Evolutionary conservation across 805 yeast genomes (phyloP), one percentile per base, ranked within the genome.

Genomic region (Nakazawaea peltata): DNA sequence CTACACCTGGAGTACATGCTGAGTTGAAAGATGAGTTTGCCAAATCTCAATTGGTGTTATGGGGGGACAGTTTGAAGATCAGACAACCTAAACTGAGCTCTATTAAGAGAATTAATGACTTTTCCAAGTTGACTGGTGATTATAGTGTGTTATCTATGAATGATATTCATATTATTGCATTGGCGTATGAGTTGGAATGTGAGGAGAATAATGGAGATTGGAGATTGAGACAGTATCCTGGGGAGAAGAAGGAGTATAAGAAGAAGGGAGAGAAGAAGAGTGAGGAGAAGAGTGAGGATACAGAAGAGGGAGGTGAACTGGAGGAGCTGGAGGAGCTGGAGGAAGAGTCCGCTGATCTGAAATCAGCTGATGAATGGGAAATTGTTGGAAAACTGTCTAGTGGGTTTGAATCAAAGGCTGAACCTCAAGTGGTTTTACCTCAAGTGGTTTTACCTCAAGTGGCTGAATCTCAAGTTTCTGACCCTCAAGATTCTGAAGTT

Each of bases 71-170:
- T 11, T 61, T 92, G 34, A 61, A 63, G 37, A 63, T 81, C 12
- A 72, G 87, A 57, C 97, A 88, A 46, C 98, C 99, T 3, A 72
- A 66, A 37, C 62, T 72, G 5, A 75, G 59, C 24, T 70, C 69
- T 25, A 70, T 90, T 26, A 72, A 72, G 41, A 71, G 69, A 41
- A 94, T 87, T 8, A 61, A 71, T 5, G 76, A 70, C 4, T 90
- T 92, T 60, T 80, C 97, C 10, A 80, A 72, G 49, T 62, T 81
- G 32, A 88, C 97, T 1, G 99, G 99, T 54, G 99, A 92, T 63
- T 82, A 67, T 44, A 63, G 82, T 4, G 98, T 90, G 4, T 67
- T 92, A 38, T 84, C 95, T 45, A 72, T 78, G 26, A 88, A 94
- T 44, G 99, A 92, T 80, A 63, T 92, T 25, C 96, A 88, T 51